Evolutionary conservation across 2,329 filamentous ascomycete genomes (phyloP).

Genomic region (Botrytis paeoniae): DNA sequence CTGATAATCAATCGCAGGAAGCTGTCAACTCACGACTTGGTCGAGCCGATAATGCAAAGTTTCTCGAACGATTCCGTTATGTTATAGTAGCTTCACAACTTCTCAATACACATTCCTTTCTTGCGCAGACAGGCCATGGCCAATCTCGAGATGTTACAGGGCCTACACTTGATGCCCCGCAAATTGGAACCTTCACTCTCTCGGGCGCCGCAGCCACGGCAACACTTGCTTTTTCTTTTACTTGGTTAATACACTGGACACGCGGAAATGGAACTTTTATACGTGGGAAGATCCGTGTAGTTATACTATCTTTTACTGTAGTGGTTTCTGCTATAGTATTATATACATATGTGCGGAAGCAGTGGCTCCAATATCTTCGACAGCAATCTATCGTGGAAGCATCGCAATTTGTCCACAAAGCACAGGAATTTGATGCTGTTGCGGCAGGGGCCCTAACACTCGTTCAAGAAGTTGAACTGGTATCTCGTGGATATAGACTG

Average conservation of each 20-base stretch:
- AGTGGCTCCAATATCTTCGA: conserved; percentile 77
- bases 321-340: conserved; percentile 54
- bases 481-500: conserved; percentile 86
- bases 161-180: conserved; percentile 26
- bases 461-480: conserved; percentile 92
- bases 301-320: conserved; percentile 46
- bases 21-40: conserved; percentile 71
- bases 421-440: conserved; percentile 78
- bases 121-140: conserved; percentile 40
- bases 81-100: conserved; percentile 89
- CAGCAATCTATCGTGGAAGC: conserved; percentile 70
- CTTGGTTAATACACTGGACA: conserved; percentile 69
- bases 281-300: conserved; percentile 55
- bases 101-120: conserved; percentile 65
- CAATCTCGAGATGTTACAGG: conserved; percentile 28
- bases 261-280: conserved; percentile 50
- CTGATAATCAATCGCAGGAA: conserved; percentile 46
- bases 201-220: conserved; percentile 65
- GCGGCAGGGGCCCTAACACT: conserved; percentile 73
- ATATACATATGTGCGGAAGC: conserved; percentile 71
- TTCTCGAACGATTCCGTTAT: conserved; percentile 91
- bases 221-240: conserved; percentile 52
- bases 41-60: conserved; percentile 75
- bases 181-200: conserved; percentile 51
- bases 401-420: conserved; percentile 65